phyloP scores from a whole-genome alignment of 2,329 filamentous ascomycete species.

The Microascus cirrosus region DNA sequence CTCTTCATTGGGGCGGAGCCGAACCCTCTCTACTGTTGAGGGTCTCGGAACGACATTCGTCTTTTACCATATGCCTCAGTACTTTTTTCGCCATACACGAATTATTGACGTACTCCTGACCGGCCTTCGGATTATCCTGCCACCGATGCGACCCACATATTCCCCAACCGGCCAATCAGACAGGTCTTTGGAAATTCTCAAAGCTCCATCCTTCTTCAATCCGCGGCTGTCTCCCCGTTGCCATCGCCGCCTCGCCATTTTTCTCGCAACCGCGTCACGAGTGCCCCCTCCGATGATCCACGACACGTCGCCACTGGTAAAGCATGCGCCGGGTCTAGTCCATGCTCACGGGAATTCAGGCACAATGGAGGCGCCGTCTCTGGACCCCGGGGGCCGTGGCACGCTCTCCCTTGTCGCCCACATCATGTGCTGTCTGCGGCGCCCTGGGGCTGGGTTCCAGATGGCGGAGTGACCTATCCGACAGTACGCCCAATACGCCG shows the following conservation, averaged over 20 bases:
- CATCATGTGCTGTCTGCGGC: not conserved
- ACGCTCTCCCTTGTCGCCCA: conserved; percentile 3
- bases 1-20: not conserved
- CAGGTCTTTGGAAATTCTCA: not conserved
- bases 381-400: conserved; percentile 2
- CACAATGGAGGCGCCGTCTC: conserved; percentile 5
- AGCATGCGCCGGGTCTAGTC: conserved; percentile 2
- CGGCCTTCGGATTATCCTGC: not conserved
- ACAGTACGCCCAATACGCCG: not conserved
- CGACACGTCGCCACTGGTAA: not conserved
- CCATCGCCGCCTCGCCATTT: not conserved
- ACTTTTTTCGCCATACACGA: no score
- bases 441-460: not conserved
- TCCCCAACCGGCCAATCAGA: conserved; percentile 6
- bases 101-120: no score
- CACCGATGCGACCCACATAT: not conserved
- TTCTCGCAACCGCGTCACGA: not conserved
- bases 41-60: not conserved
- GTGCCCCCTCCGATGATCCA: not conserved
- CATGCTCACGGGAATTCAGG: conserved; percentile 6
- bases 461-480: not conserved
- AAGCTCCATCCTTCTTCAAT: not conserved
- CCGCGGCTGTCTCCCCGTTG: no score
- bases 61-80: not conserved
- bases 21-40: not conserved